Evolutionary conservation across 2,329 filamentous ascomycete genomes (phyloP), one percentile per base, ranked within the genome.

Genomic region (Aspergillus ibericus): DNA sequence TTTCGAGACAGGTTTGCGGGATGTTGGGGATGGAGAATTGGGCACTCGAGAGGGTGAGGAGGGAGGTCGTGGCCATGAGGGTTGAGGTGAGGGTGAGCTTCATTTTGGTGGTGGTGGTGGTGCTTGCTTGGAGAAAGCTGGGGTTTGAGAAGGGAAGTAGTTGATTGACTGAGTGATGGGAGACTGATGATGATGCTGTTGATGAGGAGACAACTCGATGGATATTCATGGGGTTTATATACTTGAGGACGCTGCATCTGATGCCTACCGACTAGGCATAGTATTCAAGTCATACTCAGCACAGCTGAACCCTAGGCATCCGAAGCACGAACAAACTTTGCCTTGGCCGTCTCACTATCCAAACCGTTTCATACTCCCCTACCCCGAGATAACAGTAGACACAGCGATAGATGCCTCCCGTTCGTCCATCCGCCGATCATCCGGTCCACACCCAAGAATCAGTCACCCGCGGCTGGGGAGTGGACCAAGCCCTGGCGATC

Each of bases 1-100:
- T 61, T 20, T 55, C 38, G 22, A 53, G 25, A 35, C 59, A 61
- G 15, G 35, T 53, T 16, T 52, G 34, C 18, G 59, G 59, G 25
- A 59, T 36, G 53, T 42, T 44, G 36, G 51, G 36, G 15, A 53
- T 25, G 22, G 51, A 53, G 25, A 29, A 20, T 20, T n/a, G 25
- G 8, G 36, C 51, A n/a, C 25, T 36, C 25, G 42, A 32, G 15
- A 36, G 36, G 25, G 36, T 25, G 10, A 36, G 42, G 51, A 53
- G 22, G 36, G 42, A 29, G 38, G 51, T 53, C 25, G 51, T 18
- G 15, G 51, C 51, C 15, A 40, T 38, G 25, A 53, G 12, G 9
- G 29, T 36, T 9, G 51, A 44, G 12, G 36, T 18, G 51, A 32
- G 7, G 15, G 25, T 53, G 51, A 53, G 18, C 51, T 53, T 53